Conservation (phyloP, 768 basidiomycete genomes). For the Suillus decipiens region DNA sequence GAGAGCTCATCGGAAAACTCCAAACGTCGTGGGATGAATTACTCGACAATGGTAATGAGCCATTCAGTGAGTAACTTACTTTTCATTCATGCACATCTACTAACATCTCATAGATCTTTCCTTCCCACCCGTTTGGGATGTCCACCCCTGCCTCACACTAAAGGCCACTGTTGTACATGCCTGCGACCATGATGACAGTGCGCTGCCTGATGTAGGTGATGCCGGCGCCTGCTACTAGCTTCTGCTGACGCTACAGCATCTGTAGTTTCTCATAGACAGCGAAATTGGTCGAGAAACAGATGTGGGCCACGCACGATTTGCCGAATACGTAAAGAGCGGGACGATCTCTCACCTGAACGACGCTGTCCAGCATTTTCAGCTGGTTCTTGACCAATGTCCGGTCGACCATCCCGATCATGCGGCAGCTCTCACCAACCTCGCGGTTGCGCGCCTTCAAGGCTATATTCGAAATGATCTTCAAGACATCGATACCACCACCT, state of each 20-base stretch:
- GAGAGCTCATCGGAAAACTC: background rate
- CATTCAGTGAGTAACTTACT: background rate
- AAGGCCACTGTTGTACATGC: background rate
- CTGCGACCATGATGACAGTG: background rate
- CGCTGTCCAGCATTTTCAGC: background rate
- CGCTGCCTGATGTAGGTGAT: background rate
- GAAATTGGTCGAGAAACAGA: background rate
- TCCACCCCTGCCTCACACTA: background rate
- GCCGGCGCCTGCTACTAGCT: background rate
- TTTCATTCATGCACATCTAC: background rate
- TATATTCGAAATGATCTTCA: background rate
- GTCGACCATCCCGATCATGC: background rate
- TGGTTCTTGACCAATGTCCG: background rate
- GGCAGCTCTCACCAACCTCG: conserved; percentile 3
- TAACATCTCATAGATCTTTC: background rate
- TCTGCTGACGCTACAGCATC: background rate
- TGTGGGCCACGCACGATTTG: background rate
- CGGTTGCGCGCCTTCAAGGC: conserved; percentile 1
- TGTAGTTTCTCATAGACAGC: background rate
- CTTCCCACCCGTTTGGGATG: background rate
- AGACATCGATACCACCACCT: background rate
- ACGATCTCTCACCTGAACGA: background rate
- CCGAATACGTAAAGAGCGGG: background rate
- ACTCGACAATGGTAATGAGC: background rate
- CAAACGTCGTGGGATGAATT: background rate